Evolutionary conservation across 805 yeast genomes (phyloP).

Genomic region (Saccharomycopsis fodiens): DNA sequence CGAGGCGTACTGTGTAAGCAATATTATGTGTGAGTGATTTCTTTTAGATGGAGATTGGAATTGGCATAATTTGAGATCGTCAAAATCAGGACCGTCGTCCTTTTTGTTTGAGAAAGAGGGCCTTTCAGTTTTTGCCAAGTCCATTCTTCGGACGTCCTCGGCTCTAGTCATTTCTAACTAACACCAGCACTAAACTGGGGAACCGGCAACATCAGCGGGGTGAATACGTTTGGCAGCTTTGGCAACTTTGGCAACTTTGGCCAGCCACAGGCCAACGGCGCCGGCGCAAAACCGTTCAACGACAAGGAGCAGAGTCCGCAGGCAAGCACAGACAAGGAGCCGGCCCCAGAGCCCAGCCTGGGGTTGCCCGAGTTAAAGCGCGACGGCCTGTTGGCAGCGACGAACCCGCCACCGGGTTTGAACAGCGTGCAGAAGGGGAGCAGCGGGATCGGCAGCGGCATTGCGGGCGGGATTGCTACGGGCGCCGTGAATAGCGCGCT

Average conservation of each 20-base stretch:
- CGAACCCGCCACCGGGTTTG: slow-evolving; percentile 9
- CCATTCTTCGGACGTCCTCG: no score
- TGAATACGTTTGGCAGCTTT: slow-evolving; percentile 13
- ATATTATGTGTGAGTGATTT: no score
- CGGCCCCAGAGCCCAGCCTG: slow-evolving; percentile 9
- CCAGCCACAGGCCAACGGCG: slow-evolving; percentile 6
- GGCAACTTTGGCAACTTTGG: slow-evolving; percentile 21
- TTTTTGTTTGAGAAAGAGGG: no score
- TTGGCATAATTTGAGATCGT: no score
- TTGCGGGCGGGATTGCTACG: no score
- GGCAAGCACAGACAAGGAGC: not conserved
- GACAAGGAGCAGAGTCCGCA: not conserved
- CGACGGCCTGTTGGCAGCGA: slow-evolving; percentile 1
- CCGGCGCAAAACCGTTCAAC: not conserved
- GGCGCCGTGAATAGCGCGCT: not conserved
- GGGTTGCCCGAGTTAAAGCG: slow-evolving; percentile 8
- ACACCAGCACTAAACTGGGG: slow-evolving; percentile 1
- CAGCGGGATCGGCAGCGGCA: not conserved
- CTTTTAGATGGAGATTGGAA: no score
- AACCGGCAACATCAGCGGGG: not conserved
- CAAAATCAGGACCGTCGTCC: no score
- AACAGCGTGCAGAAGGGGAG: not conserved
- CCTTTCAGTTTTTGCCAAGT: no score
- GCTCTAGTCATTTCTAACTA: no score
- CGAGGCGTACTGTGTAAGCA: no score